Evolutionary conservation across 768 basidiomycete species (phyloP), one percentile per base, ranked within the genome.

Genomic region (Symmetrospora coprosmae): DNA sequence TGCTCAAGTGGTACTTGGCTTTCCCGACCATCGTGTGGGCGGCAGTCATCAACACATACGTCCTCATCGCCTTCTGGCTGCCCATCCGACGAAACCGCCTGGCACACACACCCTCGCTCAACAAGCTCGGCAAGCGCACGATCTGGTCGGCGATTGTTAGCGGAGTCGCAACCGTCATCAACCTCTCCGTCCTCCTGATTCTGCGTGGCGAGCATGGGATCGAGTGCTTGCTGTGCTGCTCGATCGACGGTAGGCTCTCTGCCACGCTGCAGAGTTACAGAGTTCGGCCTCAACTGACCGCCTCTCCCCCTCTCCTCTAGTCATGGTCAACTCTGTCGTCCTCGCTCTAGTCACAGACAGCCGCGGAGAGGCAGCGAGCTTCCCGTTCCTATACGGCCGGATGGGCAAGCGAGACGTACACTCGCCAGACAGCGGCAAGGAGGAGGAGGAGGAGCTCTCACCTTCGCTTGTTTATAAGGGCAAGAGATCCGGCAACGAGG

Each of bases 181-280:
- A 60, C 25, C 47, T 60, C 13, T 34, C 9, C 33, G 38, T 38
- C 34, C 59, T 60, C 13, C 47, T 60, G 5, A 50, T 50, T 31
- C 35, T 60, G 8, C 50, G 50, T 17, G 59, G 59, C 19, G 59
- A 60, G 31, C 59, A 60, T 27, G 59, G 59, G 2, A 49, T 60
- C 34, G 59, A 60, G 31, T 60, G 59, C 34, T 30, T 60, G 23
- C 33, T 60, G 35, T 60, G 59, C 48, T 60, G 59, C 48, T 60
- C 59, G 13, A 60, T 60, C 37, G 59, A 60, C 31, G 43, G 43
- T 46, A 23, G 25, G 43, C 43, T 46, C 11, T 23, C 9, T 9
- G n/a, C n/a, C n/a, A n/a, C n/a, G 9, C 11, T 46, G 13, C 25
- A 11, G 43, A 11, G 25, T 46, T 8, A 46, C 43, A 9, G 13